Conservation (phyloP, 1,284 basidiomycete species). For the Heterobasidion annosum region DNA sequence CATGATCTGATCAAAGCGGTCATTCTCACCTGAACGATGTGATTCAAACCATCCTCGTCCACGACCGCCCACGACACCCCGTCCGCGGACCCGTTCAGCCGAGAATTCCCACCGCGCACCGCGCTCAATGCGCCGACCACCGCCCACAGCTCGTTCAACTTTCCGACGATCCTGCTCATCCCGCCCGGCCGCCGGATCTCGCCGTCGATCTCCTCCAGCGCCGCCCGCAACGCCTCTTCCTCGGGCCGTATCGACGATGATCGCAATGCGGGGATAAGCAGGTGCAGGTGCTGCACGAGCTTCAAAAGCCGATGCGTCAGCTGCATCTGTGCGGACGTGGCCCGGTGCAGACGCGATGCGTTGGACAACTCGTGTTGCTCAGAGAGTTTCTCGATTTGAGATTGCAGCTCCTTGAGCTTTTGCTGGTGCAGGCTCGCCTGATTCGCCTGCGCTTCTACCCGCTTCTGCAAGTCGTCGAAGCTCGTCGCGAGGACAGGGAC, state of each 20-base stretch:
- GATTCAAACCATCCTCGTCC: constrained; percentile 73
- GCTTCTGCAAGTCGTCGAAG: constrained; percentile 75
- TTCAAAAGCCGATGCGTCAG: constrained; percentile 67
- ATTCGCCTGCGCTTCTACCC: constrained; percentile 71
- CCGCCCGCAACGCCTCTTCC: constrained; percentile 64
- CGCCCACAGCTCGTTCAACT: constrained; percentile 82
- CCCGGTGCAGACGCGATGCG: constrained; percentile 58
- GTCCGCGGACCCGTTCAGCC: constrained; percentile 27
- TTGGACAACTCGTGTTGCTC: constrained; percentile 66
- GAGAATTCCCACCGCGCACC: constrained; percentile 37
- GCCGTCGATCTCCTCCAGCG: constrained; percentile 70
- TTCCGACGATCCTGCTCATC: constrained; percentile 61
- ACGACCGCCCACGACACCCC: constrained; percentile 74
- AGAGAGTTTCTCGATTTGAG: constrained; percentile 51
- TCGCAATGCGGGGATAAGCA: constrained; percentile 71
- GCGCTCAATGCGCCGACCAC: constrained; percentile 73
- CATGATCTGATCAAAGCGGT: not conserved
- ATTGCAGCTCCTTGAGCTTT: constrained; percentile 44
- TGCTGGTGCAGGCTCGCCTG: constrained; percentile 66
- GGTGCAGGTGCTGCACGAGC: constrained; percentile 69
- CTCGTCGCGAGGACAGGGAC: constrained; percentile 80
- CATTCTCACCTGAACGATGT: constrained; percentile 58
- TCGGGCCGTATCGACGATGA: constrained; percentile 75
- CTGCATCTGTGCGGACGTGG: constrained; percentile 62
- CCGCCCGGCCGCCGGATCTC: constrained; percentile 51